Evolutionary conservation across 2,329 filamentous ascomycete genomes (phyloP).

Genomic region (Neofusicoccum cordaticola): DNA sequence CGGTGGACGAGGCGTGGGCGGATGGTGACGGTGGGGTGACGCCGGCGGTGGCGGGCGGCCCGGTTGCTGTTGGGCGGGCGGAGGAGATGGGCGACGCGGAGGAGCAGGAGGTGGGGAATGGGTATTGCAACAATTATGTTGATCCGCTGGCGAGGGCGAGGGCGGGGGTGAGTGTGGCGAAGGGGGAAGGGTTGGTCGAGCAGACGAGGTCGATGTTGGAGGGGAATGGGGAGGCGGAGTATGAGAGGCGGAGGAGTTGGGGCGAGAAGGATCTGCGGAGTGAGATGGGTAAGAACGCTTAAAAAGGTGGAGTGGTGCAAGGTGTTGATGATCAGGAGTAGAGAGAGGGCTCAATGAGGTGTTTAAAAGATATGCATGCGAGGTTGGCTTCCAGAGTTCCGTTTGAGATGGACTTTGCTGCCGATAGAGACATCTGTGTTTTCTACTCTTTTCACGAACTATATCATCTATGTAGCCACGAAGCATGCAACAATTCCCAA

Average conservation of each 20-base stretch:
- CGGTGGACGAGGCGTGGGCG: background rate
- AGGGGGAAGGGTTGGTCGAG: constrained; percentile 4
- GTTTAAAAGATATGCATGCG: background rate
- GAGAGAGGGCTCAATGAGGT: too few relatives aligned
- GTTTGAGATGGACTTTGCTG: background rate
- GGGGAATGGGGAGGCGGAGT: background rate
- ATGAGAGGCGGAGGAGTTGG: background rate
- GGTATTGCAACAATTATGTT: background rate
- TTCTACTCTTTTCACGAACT: too few relatives aligned
- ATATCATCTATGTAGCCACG: too few relatives aligned
- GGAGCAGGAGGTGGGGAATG: background rate
- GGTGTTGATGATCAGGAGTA: background rate
- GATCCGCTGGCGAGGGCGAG: constrained; percentile 5
- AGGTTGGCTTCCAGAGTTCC: background rate
- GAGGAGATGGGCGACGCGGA: background rate
- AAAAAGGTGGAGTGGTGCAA: background rate
- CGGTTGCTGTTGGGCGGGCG: too few relatives aligned
- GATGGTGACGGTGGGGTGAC: background rate
- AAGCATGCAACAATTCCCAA: too few relatives aligned
- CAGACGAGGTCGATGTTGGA: background rate
- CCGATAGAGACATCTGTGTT: too few relatives aligned
- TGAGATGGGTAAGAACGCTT: background rate
- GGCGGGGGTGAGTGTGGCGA: constrained; percentile 3
- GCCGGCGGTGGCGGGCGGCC: too few relatives aligned
- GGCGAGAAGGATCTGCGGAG: background rate